A percentile compares a stretch with the other conserved stretches of the same genome.
Conservation (phyloP, 1,284 basidiomycete genomes). For the Phellinidium pouzarii region DNA sequence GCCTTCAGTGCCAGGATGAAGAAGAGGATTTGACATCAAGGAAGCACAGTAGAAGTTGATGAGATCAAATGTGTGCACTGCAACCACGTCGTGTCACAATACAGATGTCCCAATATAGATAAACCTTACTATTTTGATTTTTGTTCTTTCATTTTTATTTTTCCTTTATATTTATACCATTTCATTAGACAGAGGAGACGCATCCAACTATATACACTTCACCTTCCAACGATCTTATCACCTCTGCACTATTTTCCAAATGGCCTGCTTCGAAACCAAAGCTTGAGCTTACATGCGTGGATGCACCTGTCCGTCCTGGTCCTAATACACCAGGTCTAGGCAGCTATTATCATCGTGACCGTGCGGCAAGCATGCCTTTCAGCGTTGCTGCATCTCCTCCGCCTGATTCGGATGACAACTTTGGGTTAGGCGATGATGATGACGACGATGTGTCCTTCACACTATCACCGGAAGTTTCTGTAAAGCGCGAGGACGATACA, state of each 20-base stretch:
- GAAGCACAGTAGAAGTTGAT: no score
- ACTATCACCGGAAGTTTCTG: constrained; percentile 3
- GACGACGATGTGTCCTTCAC: constrained; percentile 25
- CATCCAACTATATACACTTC: constrained; percentile 9
- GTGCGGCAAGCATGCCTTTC: constrained; percentile 26
- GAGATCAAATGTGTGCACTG: no score
- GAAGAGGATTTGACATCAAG: no score
- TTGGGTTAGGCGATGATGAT: constrained; percentile 22
- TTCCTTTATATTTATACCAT: no score
- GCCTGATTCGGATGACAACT: constrained; percentile 58
- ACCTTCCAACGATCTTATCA: neutral
- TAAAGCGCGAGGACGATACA: constrained; percentile 9
- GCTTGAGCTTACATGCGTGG: constrained; percentile 10
- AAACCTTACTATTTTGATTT: no score
- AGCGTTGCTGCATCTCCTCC: constrained; percentile 55
- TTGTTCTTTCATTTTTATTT: no score
- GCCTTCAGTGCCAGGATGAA: no score
- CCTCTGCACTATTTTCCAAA: constrained; percentile 1
- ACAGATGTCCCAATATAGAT: no score
- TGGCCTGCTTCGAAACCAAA: constrained; percentile 10
- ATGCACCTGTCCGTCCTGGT: neutral
- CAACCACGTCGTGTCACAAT: no score
- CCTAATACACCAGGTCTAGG: neutral
- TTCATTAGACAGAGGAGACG: no score
- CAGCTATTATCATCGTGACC: constrained; percentile 2